phyloP scores from a whole-genome alignment of 2,329 filamentous ascomycete genomes.

The Colletotrichum lupini region DNA sequence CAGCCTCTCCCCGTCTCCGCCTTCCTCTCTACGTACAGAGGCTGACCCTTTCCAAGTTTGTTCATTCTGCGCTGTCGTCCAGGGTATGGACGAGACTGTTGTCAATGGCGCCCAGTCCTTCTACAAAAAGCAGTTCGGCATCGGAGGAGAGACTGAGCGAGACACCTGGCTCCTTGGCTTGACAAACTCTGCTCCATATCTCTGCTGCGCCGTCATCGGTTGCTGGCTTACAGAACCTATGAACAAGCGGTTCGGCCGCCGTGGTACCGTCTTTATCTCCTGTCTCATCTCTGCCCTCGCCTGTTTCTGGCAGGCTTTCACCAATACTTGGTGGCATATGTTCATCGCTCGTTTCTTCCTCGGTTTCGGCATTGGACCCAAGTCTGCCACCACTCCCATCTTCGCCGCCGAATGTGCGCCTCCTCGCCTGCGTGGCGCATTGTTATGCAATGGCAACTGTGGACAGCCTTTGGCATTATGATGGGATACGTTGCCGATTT shows the following conservation, averaged over 20 bases:
- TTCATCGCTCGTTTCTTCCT: conserved; percentile 77
- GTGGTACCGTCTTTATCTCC: conserved; percentile 77
- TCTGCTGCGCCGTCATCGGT: conserved; percentile 75
- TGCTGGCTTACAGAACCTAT: conserved; percentile 81
- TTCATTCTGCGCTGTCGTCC: conserved; percentile 75
- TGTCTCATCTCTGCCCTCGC: conserved; percentile 69
- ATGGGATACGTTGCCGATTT: conserved; percentile 70
- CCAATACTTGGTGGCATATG: conserved; percentile 69
- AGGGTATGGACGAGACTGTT: conserved; percentile 75
- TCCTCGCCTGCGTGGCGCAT: conserved; percentile 70
- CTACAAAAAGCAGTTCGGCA: conserved; percentile 63
- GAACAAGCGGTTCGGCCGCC: conserved; percentile 76
- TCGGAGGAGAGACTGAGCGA: conserved; percentile 60
- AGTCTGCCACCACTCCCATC: conserved; percentile 75
- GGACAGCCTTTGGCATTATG: conserved; percentile 65
- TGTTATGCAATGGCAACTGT: conserved; percentile 81
- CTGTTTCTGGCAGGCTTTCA: conserved; percentile 62
- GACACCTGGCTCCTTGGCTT: conserved; percentile 70
- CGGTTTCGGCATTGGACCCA: conserved; percentile 77
- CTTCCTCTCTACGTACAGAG: not conserved
- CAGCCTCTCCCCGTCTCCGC: not conserved
- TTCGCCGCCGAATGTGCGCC: conserved; percentile 77
- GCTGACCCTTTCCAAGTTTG: conserved; percentile 53
- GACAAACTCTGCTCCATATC: conserved; percentile 70
- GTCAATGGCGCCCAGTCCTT: conserved; percentile 69